Percentiles rank a stretch among this genome's conserved stretches.
Evolutionary conservation across 768 basidiomycete genomes (phyloP).

Genomic region (Tylopilus subfusipes): DNA sequence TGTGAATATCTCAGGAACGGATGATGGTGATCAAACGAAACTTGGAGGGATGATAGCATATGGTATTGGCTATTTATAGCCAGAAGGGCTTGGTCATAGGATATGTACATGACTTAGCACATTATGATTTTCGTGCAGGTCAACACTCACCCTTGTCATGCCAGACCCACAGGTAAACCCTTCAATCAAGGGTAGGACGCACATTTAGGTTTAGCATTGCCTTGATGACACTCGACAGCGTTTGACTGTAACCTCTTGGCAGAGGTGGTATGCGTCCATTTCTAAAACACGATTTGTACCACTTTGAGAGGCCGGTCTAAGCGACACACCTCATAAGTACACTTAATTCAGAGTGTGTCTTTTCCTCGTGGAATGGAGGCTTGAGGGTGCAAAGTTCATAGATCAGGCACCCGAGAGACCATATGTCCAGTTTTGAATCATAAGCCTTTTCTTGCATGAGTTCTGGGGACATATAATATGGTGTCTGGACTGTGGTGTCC

Average conservation of each 20-base stretch:
- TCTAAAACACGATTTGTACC: slow-evolving; percentile 31
- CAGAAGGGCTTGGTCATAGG: too few species aligned
- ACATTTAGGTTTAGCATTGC: slow-evolving; percentile 87
- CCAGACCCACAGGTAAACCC: too few species aligned
- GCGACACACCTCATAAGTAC: slow-evolving; percentile 68
- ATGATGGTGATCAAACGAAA: too few species aligned
- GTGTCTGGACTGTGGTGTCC: slow-evolving; percentile 69
- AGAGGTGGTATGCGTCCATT: slow-evolving; percentile 90
- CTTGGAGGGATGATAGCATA: too few species aligned
- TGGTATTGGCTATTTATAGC: too few species aligned
- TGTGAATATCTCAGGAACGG: too few species aligned
- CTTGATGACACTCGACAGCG: slow-evolving; percentile 71
- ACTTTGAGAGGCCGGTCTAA: background rate
- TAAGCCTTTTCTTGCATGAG: slow-evolving; percentile 96
- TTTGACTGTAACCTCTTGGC: slow-evolving; percentile 77
- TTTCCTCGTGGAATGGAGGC: slow-evolving; percentile 91
- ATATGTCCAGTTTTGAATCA: slow-evolving; percentile 97
- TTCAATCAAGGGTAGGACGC: too few species aligned
- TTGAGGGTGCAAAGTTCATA: slow-evolving; percentile 94
- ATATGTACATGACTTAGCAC: too few species aligned
- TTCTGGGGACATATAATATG: slow-evolving; percentile 99
- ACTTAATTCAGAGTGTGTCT: slow-evolving; percentile 83
- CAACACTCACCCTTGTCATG: too few species aligned
- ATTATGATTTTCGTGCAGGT: too few species aligned
- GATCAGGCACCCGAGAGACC: slow-evolving; percentile 95